phyloP scores from a whole-genome alignment of 192 early-diverging fungal species.

The Linderina pennispora region DNA sequence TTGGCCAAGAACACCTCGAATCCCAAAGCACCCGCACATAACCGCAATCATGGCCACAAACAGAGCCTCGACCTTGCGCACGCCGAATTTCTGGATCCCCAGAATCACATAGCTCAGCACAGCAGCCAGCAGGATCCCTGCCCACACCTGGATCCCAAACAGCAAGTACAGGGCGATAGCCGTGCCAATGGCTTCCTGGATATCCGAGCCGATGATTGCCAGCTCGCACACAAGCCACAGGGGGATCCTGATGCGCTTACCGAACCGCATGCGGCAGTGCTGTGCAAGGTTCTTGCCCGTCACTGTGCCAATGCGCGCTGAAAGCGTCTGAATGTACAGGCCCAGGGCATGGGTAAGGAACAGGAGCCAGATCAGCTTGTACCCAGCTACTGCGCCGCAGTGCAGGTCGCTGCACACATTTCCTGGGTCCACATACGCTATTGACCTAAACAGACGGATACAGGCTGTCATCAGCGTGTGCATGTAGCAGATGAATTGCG shows the following conservation, averaged over 20 bases:
- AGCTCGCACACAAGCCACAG: constrained; percentile 58
- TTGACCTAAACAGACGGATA: too few species aligned
- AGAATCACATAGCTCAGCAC: constrained; percentile 76
- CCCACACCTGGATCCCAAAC: constrained; percentile 58
- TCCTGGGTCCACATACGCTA: constrained; percentile 66
- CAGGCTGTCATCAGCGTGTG: too few species aligned
- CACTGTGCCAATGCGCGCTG: constrained; percentile 57
- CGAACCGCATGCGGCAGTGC: constrained; percentile 42
- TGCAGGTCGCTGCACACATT: constrained; percentile 69
- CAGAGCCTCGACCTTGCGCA: constrained; percentile 63
- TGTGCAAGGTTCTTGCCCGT: constrained; percentile 61
- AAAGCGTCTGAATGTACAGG: constrained; percentile 55
- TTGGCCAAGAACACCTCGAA: constrained; percentile 54
- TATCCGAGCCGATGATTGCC: constrained; percentile 66
- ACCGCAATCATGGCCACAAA: constrained; percentile 68
- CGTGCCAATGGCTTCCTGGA: constrained; percentile 83
- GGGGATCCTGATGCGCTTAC: constrained; percentile 24
- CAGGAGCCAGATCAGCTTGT: constrained; percentile 60
- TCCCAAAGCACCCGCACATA: constrained; percentile 73
- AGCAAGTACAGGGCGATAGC: constrained; percentile 81
- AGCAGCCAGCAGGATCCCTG: constrained; percentile 72
- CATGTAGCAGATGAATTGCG: neutral
- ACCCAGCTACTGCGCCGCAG: constrained; percentile 60
- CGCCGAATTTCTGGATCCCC: constrained; percentile 55
- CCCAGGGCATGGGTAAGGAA: constrained; percentile 60